phyloP scores from a whole-genome alignment of 305 asterid species.

The Fraxinus latifolia region DNA sequence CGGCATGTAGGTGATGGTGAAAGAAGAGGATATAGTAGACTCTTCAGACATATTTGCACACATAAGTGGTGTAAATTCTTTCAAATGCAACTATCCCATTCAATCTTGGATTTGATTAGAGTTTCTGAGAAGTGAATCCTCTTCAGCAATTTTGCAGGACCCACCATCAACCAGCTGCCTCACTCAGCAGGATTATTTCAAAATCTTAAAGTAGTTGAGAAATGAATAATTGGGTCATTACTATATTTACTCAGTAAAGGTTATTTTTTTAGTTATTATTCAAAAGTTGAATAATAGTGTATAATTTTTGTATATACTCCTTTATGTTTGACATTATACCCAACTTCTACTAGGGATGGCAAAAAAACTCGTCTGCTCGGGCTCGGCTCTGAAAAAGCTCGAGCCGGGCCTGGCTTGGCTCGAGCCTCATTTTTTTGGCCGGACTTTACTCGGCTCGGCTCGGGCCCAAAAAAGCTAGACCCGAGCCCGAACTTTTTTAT shows the following conservation, averaged over 20 bases:
- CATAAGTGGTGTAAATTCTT: slow-evolving; percentile 60
- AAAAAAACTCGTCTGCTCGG: no score
- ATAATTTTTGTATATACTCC: not conserved
- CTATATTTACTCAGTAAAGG: not conserved
- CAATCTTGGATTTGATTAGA: slow-evolving; percentile 55
- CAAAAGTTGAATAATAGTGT: not conserved
- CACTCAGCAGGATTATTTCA: not conserved
- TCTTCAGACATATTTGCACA: slow-evolving; percentile 58
- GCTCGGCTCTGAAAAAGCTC: no score
- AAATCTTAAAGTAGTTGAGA: not conserved
- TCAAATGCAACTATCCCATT: slow-evolving; percentile 61
- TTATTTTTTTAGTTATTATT: not conserved
- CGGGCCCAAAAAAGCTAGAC: no score
- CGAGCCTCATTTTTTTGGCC: no score
- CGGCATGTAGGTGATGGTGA: slow-evolving; percentile 34
- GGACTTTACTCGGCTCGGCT: no score
- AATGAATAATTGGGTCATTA: not conserved
- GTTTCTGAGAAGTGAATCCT: not conserved
- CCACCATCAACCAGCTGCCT: not conserved
- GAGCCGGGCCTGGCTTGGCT: no score
- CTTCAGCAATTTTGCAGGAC: slow-evolving; percentile 25
- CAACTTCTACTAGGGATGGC: not conserved
- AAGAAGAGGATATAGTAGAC: slow-evolving; percentile 51
- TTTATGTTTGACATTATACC: not conserved
- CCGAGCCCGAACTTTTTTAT: no score